Base-by-base conservation (phyloP, 768 basidiomycete species). In the Pisolithus orientalis region DNA sequence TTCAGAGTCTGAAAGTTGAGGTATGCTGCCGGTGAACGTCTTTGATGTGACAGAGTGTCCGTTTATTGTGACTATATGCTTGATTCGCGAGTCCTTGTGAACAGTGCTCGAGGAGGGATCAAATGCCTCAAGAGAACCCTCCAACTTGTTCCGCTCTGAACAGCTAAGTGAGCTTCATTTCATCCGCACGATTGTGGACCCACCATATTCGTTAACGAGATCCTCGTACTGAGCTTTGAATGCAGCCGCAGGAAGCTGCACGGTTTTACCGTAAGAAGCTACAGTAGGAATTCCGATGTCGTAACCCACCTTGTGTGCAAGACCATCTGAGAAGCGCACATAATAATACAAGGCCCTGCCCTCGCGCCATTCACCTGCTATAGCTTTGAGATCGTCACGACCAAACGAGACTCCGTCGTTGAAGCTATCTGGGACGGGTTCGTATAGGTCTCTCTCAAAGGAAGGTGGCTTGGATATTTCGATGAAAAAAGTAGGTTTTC, bases 51-150 rank as follows among this genome's bases (percentile, higher is more conserved):
- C 16, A 8, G 32, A n/a, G 42, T 21, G 39, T 37, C 34, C 28
- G 38, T 56, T 62, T 39, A 77, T 65, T 49, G 54, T 70, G 47
- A 73, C 56, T 38, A 60, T 67, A 40, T 70, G 54, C 57, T 68
- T 72, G 55, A 80, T 64, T 39, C 85, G 83, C 44, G 83, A 83
- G 24, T 73, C 60, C 21, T 80, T 80, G 58, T 87, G 83, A 9
- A 90, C 73, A 37, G 62, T 56, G 14, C 55, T 50, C 3, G 78
- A 80, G 21, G 77, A 74, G 21, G 87, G 86, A 59, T 89, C 79
- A 64, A 90, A 90, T 0, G 65, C 61, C 1, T 63, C 63, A 21
- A 85, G 70, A 7, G 62, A 55, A 17, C 77, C 79, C 5, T 60
- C 64, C 29, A 54, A 62, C 61, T 80, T 75, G 49, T 56, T 75